These are phyloP conservation scores for Plasmodium ovale DNA, from an alignment of 169 alveolate genomes.

Conservation along the genomic window DNA sequence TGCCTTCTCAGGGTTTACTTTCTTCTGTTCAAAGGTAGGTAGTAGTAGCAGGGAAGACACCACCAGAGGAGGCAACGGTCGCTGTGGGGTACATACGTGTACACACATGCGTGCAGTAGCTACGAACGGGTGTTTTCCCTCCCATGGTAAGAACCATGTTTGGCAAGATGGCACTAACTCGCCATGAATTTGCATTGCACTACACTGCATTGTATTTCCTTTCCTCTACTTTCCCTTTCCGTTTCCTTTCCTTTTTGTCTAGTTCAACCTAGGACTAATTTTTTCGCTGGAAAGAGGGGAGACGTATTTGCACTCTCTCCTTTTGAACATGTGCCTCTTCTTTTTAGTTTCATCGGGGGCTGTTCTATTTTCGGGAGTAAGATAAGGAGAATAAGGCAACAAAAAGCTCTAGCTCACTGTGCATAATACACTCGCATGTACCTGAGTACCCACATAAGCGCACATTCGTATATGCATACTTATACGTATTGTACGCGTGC, in stretches of 20 bases:
- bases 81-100: no score
- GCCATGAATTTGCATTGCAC: no score
- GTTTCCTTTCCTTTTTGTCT: neutral
- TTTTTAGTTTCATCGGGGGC: conserved; percentile 50
- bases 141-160: no score
- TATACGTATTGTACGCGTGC: neutral
- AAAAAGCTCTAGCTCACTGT: neutral
- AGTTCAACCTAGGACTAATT: conserved; percentile 35
- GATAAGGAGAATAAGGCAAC: neutral
- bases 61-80: no score
- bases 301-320: conserved; percentile 36
- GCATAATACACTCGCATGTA: neutral
- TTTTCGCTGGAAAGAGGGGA: conserved; percentile 23
- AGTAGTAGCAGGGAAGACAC: neutral
- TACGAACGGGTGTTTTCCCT: no score
- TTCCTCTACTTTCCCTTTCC: neutral
- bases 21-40: conserved; percentile 36
- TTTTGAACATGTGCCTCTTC: conserved; percentile 62
- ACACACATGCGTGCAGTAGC: no score
- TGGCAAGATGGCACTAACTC: no score
- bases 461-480: neutral
- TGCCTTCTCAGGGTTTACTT: conserved; percentile 31
- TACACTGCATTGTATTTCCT: neutral
- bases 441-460: neutral
- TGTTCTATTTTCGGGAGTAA: conserved; percentile 21